A percentile compares a stretch with the other conserved stretches of the same genome.
phyloP scores from a whole-genome alignment of 495 filamentous ascomycete genomes.

The Annulohypoxylon maeteangense region DNA sequence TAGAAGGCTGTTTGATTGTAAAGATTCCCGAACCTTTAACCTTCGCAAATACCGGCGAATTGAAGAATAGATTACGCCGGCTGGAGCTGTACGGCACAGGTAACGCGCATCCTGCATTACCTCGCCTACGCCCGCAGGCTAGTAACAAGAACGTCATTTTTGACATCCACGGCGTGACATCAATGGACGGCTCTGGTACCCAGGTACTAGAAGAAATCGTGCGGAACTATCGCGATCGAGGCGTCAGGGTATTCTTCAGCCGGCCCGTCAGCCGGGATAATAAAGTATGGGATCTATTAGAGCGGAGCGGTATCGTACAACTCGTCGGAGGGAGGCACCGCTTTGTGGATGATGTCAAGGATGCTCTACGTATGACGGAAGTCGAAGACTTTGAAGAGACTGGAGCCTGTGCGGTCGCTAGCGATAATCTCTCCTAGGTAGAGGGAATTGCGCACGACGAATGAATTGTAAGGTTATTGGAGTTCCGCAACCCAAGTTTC shows the following conservation, averaged over 20 bases:
- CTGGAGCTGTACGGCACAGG: slow-evolving; percentile 88
- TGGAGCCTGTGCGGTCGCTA: slow-evolving; percentile 38
- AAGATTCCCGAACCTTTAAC: slow-evolving; percentile 97
- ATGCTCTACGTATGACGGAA: slow-evolving; percentile 84
- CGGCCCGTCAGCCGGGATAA: slow-evolving; percentile 71
- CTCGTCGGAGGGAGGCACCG: slow-evolving; percentile 76
- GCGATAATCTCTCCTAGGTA: slow-evolving; percentile 27
- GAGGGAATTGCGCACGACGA: background rate
- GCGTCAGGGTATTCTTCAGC: slow-evolving; percentile 89
- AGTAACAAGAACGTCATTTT: slow-evolving; percentile 93
- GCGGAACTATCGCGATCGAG: slow-evolving; percentile 72
- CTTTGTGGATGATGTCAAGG: slow-evolving; percentile 84
- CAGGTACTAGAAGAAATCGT: slow-evolving; percentile 95
- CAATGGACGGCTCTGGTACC: slow-evolving; percentile 89
- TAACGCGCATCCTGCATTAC: slow-evolving; percentile 86
- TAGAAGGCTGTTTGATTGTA: slow-evolving; percentile 92
- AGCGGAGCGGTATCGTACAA: slow-evolving; percentile 84
- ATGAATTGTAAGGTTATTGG: background rate
- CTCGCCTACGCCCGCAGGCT: slow-evolving; percentile 73
- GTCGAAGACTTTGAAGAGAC: slow-evolving; percentile 59
- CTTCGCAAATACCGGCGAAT: slow-evolving; percentile 94
- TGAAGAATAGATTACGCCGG: slow-evolving; percentile 83
- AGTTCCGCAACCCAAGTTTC: background rate
- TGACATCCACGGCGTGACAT: slow-evolving; percentile 94
- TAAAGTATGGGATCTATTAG: slow-evolving; percentile 77